These are phyloP conservation scores for Kodamaea fukazawae DNA, from an alignment of 805 yeast genomes.

Conservation along the genomic window DNA sequence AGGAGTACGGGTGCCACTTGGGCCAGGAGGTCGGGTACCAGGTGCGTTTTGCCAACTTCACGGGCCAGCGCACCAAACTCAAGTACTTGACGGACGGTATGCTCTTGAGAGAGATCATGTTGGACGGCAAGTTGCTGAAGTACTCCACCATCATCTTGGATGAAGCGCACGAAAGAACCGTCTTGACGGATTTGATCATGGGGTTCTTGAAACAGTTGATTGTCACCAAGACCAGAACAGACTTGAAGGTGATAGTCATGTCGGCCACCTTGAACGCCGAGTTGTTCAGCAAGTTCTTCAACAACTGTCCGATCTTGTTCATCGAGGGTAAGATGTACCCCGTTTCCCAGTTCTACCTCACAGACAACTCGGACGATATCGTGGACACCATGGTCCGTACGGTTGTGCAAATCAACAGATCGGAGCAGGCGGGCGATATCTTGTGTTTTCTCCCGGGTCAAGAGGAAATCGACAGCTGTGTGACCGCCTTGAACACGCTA, in stretches of 20 bases:
- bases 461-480: constrained; percentile 91
- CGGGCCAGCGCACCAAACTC: constrained; percentile 58
- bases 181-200: constrained; percentile 82
- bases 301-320: constrained; percentile 74
- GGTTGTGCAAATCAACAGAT: constrained; percentile 71
- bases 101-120: constrained; percentile 87
- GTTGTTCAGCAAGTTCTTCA: constrained; percentile 74
- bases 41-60: constrained; percentile 81
- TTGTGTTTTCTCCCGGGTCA: constrained; percentile 93
- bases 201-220: constrained; percentile 80
- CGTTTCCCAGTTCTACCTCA: constrained; percentile 69
- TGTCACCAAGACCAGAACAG: constrained; percentile 45
- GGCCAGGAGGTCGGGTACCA: constrained; percentile 90
- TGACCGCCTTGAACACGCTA: constrained; percentile 53
- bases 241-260: constrained; percentile 78
- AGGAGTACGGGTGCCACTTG: constrained; percentile 72
- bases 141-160: constrained; percentile 82
- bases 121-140: constrained; percentile 57
- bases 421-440: constrained; percentile 88
- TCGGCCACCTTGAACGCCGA: constrained; percentile 96
- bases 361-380: constrained; percentile 69
- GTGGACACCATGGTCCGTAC: constrained; percentile 76
- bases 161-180: constrained; percentile 97
- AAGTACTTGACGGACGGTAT: constrained; percentile 96
- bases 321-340: constrained; percentile 90